Conservation (phyloP, 208 protist species). For the Leishmania martiniquensis region DNA sequence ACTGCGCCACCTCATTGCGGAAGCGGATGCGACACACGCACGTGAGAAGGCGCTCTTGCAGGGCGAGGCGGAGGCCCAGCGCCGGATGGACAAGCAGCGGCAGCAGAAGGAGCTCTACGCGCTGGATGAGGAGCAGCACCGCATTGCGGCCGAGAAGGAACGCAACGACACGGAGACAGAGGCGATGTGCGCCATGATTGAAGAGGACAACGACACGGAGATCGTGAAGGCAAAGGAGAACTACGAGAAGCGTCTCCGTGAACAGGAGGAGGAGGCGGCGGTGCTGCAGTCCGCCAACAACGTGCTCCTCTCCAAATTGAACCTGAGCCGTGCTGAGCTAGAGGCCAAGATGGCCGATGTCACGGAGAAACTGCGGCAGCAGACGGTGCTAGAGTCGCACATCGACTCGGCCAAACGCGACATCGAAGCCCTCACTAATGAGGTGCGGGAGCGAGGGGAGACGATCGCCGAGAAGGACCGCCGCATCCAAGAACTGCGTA, state of each 20-base stretch:
- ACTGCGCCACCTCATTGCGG: conserved; percentile 74
- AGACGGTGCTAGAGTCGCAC: conserved; percentile 88
- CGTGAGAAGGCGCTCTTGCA: conserved; percentile 54
- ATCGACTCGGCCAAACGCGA: conserved; percentile 95
- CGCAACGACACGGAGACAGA: conserved; percentile 81
- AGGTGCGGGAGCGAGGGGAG: conserved; percentile 95
- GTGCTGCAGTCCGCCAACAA: conserved; percentile 92
- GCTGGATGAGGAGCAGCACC: conserved; percentile 70
- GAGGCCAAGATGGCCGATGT: conserved; percentile 89
- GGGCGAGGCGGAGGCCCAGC: conserved; percentile 42
- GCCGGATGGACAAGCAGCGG: conserved; percentile 47
- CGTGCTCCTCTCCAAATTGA: conserved; percentile 86
- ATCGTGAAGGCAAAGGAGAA: conserved; percentile 94
- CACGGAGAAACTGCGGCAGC: conserved; percentile 84
- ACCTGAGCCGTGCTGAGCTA: conserved; percentile 92
- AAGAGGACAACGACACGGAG: conserved; percentile 96
- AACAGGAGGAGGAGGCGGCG: conserved; percentile 88
- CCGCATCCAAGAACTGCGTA: conserved; percentile 96
- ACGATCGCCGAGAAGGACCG: conserved; percentile 97
- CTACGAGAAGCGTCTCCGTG: conserved; percentile 92
- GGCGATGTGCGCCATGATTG: conserved; percentile 88
- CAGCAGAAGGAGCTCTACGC: conserved; percentile 48
- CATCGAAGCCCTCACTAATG: conserved; percentile 91
- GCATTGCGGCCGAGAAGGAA: conserved; percentile 65
- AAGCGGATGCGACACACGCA: conserved; percentile 67